A percentile compares a stretch with the other conserved stretches of the same genome.
These are phyloP conservation scores for Lophiotrema nucula DNA, from an alignment of 495 filamentous ascomycete genomes.

Conservation along the genomic window DNA sequence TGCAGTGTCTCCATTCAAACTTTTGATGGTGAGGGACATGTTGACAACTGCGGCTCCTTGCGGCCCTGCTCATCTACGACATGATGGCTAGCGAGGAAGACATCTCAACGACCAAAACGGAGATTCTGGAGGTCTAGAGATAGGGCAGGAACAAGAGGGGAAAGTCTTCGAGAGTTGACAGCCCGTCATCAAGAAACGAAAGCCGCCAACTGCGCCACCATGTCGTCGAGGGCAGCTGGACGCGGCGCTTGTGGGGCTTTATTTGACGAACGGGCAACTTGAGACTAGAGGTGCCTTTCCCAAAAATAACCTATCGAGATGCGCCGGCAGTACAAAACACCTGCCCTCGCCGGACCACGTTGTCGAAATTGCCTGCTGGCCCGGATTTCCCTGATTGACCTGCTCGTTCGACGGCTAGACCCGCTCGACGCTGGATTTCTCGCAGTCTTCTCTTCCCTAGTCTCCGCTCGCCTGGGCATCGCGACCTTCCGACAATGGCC, in stretches of 20 bases:
- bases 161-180: no score
- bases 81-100: no score
- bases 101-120: no score
- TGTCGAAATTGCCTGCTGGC: slow-evolving; percentile 8
- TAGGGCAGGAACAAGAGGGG: no score
- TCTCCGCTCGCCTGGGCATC: neutral
- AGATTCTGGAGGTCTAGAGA: no score
- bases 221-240: slow-evolving; percentile 9
- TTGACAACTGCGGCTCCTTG: neutral
- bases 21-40: slow-evolving; percentile 66
- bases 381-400: slow-evolving; percentile 1
- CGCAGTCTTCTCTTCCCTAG: neutral
- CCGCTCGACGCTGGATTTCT: neutral
- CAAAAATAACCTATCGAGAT: slow-evolving; percentile 10
- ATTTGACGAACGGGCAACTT: no score
- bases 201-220: no score
- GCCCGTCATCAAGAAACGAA: no score
- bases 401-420: neutral
- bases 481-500: neutral
- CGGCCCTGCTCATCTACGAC: no score
- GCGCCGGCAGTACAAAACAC: slow-evolving; percentile 3
- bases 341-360: slow-evolving; percentile 4
- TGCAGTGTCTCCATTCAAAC: slow-evolving; percentile 68
- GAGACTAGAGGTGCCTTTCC: no score
- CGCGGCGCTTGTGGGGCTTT: slow-evolving; percentile 1